Evolutionary conservation across 1,284 basidiomycete genomes (phyloP).

Genomic region (Moesziomyces globuligerus): DNA sequence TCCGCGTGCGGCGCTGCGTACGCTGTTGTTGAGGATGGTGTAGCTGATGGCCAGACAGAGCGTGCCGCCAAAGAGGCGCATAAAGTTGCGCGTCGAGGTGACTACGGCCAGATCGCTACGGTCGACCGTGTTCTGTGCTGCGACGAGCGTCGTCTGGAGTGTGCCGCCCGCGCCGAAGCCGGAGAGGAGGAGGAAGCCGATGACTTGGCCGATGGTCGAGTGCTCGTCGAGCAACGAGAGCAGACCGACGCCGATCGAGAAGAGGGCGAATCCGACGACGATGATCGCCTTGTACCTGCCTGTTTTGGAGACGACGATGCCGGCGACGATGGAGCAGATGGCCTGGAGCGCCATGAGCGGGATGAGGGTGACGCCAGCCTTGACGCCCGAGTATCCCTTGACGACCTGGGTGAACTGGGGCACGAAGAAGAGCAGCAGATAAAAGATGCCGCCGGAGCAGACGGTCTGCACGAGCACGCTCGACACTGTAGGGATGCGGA

Average conservation of each 20-base stretch:
- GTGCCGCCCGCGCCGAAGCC: constrained; percentile 76
- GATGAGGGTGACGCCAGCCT: constrained; percentile 75
- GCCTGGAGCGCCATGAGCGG: constrained; percentile 75
- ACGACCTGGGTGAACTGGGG: constrained; percentile 81
- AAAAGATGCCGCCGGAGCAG: constrained; percentile 61
- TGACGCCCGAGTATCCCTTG: constrained; percentile 74
- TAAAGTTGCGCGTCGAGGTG: constrained; percentile 77
- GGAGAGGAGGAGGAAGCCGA: constrained; percentile 76
- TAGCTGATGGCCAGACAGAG: constrained; percentile 74
- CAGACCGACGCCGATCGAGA: constrained; percentile 71
- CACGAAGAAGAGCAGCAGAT: constrained; percentile 70
- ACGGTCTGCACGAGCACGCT: constrained; percentile 73
- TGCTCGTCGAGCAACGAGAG: constrained; percentile 73
- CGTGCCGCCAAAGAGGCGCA: constrained; percentile 75
- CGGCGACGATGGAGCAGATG: constrained; percentile 68
- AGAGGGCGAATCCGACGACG: constrained; percentile 73
- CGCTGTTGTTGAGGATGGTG: constrained; percentile 67
- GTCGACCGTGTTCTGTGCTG: constrained; percentile 76
- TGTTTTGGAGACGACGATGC: constrained; percentile 75
- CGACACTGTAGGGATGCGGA: constrained; percentile 76
- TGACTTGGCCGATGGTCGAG: constrained; percentile 72
- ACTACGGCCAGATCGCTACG: constrained; percentile 78
- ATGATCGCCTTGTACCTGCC: constrained; percentile 77
- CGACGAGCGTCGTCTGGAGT: constrained; percentile 70
- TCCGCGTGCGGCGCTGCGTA: constrained; percentile 9